These are phyloP conservation scores for Asterochloris sp. DNA, from an alignment of 139 green algal genomes.

Conservation along the genomic window DNA sequence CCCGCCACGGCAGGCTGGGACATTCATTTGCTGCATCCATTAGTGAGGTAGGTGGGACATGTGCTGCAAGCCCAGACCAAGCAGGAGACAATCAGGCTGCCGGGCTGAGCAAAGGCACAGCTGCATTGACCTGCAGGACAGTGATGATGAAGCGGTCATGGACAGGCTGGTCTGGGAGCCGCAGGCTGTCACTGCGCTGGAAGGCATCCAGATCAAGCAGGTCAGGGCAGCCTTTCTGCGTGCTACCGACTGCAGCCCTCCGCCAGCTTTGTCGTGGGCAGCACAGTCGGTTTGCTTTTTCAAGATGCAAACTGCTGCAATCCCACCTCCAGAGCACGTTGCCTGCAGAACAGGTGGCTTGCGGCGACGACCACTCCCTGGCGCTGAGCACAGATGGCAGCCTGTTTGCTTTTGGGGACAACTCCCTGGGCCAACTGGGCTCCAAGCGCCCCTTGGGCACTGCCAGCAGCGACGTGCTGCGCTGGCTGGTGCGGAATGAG, in stretches of 20 bases:
- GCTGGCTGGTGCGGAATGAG: not conserved
- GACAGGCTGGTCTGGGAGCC: constrained; percentile 28
- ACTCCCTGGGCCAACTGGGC: constrained; percentile 35
- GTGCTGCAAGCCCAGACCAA: not conserved
- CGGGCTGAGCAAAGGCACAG: not conserved
- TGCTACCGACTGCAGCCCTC: not conserved
- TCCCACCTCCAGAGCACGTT: not conserved
- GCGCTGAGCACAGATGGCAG: constrained; percentile 15
- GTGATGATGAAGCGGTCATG: constrained; percentile 20
- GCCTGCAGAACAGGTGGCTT: constrained; percentile 14
- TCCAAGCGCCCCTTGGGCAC: not conserved
- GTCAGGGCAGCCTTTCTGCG: constrained; percentile 6
- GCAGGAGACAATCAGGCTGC: not conserved
- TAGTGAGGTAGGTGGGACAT: not conserved
- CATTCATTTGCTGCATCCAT: constrained; percentile 26
- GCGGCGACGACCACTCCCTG: constrained; percentile 19
- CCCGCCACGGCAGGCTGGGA: constrained; percentile 26
- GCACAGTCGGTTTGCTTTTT: not conserved
- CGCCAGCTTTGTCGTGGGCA: not conserved
- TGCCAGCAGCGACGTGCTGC: not conserved
- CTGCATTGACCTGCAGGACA: not conserved
- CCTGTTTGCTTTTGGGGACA: constrained; percentile 39
- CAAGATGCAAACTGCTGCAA: not conserved
- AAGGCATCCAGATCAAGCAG: constrained; percentile 15
- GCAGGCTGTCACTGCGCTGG: constrained; percentile 16